phyloP scores from a whole-genome alignment of 306 rosid genomes.

The Alnus rubra region DNA sequence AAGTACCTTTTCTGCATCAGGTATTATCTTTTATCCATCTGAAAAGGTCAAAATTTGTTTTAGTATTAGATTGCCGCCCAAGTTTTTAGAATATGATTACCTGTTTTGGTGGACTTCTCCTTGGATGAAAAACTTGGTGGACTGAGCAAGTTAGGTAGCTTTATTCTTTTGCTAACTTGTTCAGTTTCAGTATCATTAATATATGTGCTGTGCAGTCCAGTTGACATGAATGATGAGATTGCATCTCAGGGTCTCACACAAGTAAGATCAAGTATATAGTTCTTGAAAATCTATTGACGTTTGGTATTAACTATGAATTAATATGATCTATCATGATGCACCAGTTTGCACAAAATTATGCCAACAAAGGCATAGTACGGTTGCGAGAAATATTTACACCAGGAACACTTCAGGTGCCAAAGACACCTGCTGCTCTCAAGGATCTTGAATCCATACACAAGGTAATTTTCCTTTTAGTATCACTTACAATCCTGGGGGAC shows the following conservation, averaged over 20 bases:
- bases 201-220: constrained; percentile 69
- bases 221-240: constrained; percentile 80
- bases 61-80: too few relatives aligned
- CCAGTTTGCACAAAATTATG: constrained; percentile 82
- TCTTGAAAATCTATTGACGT: constrained; percentile 7
- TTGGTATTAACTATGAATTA: constrained; percentile 23
- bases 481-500: background rate
- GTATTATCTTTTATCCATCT: constrained; percentile 35
- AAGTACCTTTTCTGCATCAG: constrained; percentile 88
- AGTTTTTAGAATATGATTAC: constrained; percentile 16
- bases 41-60: constrained; percentile 16
- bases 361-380: constrained; percentile 75
- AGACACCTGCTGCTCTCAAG: constrained; percentile 66
- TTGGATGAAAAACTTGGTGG: constrained; percentile 20
- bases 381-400: constrained; percentile 90
- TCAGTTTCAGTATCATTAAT: constrained; percentile 25
- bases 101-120: constrained; percentile 9
- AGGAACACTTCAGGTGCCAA: constrained; percentile 73
- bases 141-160: constrained; percentile 17
- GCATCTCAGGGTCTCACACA: constrained; percentile 81
- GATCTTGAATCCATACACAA: constrained; percentile 96
- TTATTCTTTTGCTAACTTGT: constrained; percentile 4
- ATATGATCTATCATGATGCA: constrained; percentile 25
- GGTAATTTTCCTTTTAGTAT: constrained; percentile 38
- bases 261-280: constrained; percentile 45